Base-by-base conservation (phyloP, 1,139 yeast species). In the Geotrichum cucujoidarum region DNA sequence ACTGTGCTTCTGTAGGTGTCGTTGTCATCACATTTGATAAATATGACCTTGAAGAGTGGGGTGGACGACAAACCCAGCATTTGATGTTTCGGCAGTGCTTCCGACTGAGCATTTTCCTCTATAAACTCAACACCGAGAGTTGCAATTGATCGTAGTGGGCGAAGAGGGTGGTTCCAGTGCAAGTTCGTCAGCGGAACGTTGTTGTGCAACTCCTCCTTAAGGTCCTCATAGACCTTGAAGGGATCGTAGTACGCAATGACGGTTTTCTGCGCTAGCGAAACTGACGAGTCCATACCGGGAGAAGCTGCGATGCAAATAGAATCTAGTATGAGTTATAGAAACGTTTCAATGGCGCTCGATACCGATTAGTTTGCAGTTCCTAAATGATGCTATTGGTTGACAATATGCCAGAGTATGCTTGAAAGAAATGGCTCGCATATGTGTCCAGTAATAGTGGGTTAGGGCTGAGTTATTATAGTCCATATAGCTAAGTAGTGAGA, bases 161-260 rank as follows among this genome's bases (percentile, higher is more conserved):
- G 70, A 14, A 74, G 65, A 30, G 75, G 67, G 40, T 78, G 71
- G 57, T 79, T 81, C 95, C 96, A 88, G 62, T 88, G 95, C 30
- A 92, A 69, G 53, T 85, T 85, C 3, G 81, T 77, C 34, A 90
- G 69, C 2, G 88, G 90, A 2, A 86, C 70, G 50, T 76, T 74
- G 13, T 73, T 55, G 35, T 69, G 67, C 21, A 90, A 65, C 32
- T 77, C 81, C 2, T 70, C 65, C 53, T 74, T 64, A n/a, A 89
- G 65, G 41, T 69, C 66, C 1, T 78, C 75, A 59, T 75, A 84
- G 0, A 83, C 77, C 37, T 78, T 77, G 61, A 86, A 85, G 0
- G 97, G 97, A 62, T 92, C 97, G 64, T 85, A 88, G 64, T 81
- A 89, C 8, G 94, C 89, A 22, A 83, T 68, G 40, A 64, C 61